These are phyloP conservation scores for Lachnellula suecica DNA, from an alignment of 2,329 filamentous ascomycete species.

Conservation along the genomic window DNA sequence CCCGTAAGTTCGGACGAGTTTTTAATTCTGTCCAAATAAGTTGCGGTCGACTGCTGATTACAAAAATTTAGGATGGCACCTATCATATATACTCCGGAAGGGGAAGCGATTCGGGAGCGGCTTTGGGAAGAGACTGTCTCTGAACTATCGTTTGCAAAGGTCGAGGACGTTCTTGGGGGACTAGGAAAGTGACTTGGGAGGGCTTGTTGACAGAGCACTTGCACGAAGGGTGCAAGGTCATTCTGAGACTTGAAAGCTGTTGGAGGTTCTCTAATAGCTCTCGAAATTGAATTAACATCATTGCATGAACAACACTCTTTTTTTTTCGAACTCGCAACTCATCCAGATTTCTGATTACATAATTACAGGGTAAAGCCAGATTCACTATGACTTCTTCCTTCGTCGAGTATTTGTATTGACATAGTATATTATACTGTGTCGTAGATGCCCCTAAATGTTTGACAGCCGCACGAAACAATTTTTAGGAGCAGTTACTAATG, in stretches of 20 bases:
- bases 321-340: too few species aligned
- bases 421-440: too few species aligned
- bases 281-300: too few species aligned
- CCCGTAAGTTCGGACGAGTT: neutral
- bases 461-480: conserved; percentile 7
- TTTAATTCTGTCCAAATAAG: neutral
- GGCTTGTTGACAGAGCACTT: neutral
- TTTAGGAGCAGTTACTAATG: conserved; percentile 8
- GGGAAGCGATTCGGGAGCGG: neutral
- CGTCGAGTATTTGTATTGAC: too few species aligned
- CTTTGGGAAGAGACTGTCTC: neutral
- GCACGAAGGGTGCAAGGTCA: too few species aligned
- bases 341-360: too few species aligned
- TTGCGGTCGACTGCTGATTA: neutral
- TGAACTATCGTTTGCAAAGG: neutral
- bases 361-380: too few species aligned
- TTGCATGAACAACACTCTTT: too few species aligned
- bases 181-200: neutral
- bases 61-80: neutral
- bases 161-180: neutral
- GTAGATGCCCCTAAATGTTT: too few species aligned
- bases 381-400: too few species aligned
- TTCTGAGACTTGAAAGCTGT: too few species aligned
- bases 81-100: neutral
- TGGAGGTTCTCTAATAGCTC: too few species aligned